Base-by-base conservation (phyloP, 257 asterid genomes). In the Mitragyna speciosa region DNA sequence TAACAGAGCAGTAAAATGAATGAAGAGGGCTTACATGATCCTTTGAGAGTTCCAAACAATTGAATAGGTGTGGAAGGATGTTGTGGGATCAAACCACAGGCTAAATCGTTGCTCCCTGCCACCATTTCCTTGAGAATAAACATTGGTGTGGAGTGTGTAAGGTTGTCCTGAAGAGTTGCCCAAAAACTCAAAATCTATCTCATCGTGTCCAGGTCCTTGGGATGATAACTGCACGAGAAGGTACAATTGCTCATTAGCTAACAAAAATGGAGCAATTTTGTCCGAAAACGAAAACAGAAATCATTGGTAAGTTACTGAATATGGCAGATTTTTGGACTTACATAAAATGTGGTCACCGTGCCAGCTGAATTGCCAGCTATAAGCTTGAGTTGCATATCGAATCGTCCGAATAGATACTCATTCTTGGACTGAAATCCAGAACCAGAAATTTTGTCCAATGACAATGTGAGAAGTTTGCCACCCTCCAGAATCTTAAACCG, bases 361-460 rank as follows among this genome's bases (percentile, higher is more conserved):
- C 92, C 92, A 16, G 89, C 92, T 1, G 92, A 85, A 71, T 88
- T 70, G 22, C 82, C 89, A 3, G 90, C 87, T 0, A 85, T 76
- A 47, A 88, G 91, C 22, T 84, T 88, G 84, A 89, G 82, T 12
- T 79, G 85, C 87, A 86, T 77, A 74, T 89, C 91, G 76, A 89
- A 87, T 59, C 92, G 75, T 0, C 91, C 92, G 39, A 73, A 89
- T 28, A 89, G 22, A 56, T 66, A 89, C 73, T 80, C 78, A 26
- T 75, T 58, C 70, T 39, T 75, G 54, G 78, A 33, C 7, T 17
- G 39, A 22, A 75, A 75, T 0, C 78, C 78, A 2, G 78, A 75
- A 0, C 78, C 78, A 0, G 78, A 75, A 39, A 19, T 12, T 2
- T 75, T n/a, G 39, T 75, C 78, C 6, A 75, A 56, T 43, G 78